These are phyloP conservation scores for Leccinum disarticulatum DNA, from an alignment of 768 basidiomycete species.

Conservation along the genomic window DNA sequence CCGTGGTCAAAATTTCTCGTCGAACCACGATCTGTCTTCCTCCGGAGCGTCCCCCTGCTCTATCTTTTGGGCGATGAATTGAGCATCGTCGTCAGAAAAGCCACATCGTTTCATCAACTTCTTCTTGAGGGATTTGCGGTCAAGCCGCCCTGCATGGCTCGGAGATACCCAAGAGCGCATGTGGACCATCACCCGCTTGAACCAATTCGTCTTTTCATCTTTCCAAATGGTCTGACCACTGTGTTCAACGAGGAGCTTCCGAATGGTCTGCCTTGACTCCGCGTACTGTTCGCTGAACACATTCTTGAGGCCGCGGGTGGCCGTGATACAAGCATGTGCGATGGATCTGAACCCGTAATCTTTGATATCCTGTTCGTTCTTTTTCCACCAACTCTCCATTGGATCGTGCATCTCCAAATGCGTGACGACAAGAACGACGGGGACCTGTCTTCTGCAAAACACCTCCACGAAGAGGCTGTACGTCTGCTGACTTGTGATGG, in stretches of 20 bases:
- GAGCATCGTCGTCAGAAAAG: constrained; percentile 22
- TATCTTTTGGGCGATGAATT: constrained; percentile 19
- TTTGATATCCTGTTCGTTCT: constrained; percentile 35
- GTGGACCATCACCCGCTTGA: constrained; percentile 26
- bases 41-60: constrained; percentile 13
- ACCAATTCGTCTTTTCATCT: constrained; percentile 27
- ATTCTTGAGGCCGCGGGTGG: constrained; percentile 25
- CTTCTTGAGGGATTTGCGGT: constrained; percentile 15
- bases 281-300: constrained; percentile 33
- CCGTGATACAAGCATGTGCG: constrained; percentile 42
- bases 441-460: constrained; percentile 36
- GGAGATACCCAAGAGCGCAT: constrained; percentile 27
- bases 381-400: constrained; percentile 42
- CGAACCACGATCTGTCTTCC: constrained; percentile 21
- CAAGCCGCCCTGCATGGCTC: constrained; percentile 10
- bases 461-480: constrained; percentile 38
- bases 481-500: constrained; percentile 27
- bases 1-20: constrained; percentile 14
- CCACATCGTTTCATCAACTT: constrained; percentile 27
- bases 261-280: constrained; percentile 29
- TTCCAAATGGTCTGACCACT: constrained; percentile 21
- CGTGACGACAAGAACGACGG: constrained; percentile 34
- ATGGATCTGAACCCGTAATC: constrained; percentile 34
- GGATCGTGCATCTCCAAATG: constrained; percentile 34
- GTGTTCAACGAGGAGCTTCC: constrained; percentile 16